Percentiles rank a stretch among this genome's conserved stretches.
phyloP scores from a whole-genome alignment of 768 basidiomycete genomes.

The Tephrocybe sp. region DNA sequence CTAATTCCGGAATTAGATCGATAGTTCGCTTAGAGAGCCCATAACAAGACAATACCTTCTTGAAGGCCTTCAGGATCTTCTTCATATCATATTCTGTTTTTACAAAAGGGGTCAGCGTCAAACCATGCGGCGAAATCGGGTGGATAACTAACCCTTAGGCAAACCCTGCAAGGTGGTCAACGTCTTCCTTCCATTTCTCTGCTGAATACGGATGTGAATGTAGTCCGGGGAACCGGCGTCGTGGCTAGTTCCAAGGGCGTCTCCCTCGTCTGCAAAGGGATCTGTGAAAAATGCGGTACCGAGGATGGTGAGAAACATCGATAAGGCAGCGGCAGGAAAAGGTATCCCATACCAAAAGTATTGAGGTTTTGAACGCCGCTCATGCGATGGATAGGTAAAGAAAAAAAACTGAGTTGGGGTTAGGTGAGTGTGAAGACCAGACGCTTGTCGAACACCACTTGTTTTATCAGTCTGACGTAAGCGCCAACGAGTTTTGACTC shows the following conservation, averaged over 20 bases:
- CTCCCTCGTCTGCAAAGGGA: slow-evolving; percentile 95
- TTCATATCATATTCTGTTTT: slow-evolving; percentile 88
- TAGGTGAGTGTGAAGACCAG: slow-evolving; percentile 25
- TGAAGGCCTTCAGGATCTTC: slow-evolving; percentile 98
- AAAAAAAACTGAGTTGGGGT: slow-evolving; percentile 44
- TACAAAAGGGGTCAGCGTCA: neutral
- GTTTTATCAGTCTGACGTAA: slow-evolving; percentile 24
- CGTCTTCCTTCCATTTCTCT: slow-evolving; percentile 98
- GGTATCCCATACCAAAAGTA: slow-evolving; percentile 59
- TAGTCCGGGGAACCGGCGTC: slow-evolving; percentile 84
- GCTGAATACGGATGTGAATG: slow-evolving; percentile 97
- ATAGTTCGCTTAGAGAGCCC: slow-evolving; percentile 5
- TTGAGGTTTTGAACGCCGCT: slow-evolving; percentile 85
- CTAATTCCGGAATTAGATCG: slow-evolving; percentile 33
- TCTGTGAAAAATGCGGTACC: slow-evolving; percentile 41
- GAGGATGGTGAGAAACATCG: slow-evolving; percentile 14
- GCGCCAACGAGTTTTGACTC: slow-evolving; percentile 11
- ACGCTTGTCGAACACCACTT: slow-evolving; percentile 9
- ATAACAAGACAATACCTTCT: slow-evolving; percentile 65
- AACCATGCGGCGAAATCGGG: neutral
- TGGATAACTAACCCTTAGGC: slow-evolving; percentile 69
- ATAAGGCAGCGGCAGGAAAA: slow-evolving; percentile 9
- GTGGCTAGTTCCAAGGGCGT: slow-evolving; percentile 68
- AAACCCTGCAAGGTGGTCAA: slow-evolving; percentile 96
- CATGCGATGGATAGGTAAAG: slow-evolving; percentile 69